Evolutionary conservation across 805 yeast genomes (phyloP), one percentile per base, ranked within the genome.

Genomic region (Hanseniaspora pseudoguilliermondii): DNA sequence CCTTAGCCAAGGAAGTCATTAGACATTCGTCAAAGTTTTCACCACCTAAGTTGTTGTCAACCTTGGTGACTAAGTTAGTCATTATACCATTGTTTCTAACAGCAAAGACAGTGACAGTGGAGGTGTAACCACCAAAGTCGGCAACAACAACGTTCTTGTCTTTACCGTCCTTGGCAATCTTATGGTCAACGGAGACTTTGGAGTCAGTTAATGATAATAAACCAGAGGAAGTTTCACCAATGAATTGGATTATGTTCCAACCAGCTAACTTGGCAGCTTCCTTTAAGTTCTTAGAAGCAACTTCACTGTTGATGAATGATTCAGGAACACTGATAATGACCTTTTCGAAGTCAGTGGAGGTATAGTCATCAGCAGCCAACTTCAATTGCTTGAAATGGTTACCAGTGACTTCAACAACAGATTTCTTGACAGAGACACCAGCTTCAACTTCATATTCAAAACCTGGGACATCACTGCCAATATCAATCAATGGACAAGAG

Each of bases 61-160:
- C 95, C 58, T 81, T 80, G 61, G 96, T 87, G 58, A 95, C 84
- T 63, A 93, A 76, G 48, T 88, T 75, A 56, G 98, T 91, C 73
- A 86, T 77, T 62, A 93, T 80, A 65, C 98, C 98, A 21, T 56
- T 56, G 60, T 96, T 96, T 75, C 97, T 83, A 54, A 84, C 86
- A 42, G 97, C 82, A 64, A 93, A 75, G 52, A 93, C 90, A 58
- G 97, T 96, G 59, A 90, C 96, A 68, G 93, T 97, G 43, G 95
- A 83, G 73, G 97, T 80, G 63, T 89, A 78, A 67, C 96, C 97
- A 69, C 98, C 98, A 65, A 93, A 86, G 71, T 93, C 98, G 55
- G 95, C 95, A 62, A 93, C 96, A 50, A 88, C 95, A 40, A 67
- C 67, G 50, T 65, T 67, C 47, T 57, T 65, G 48, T 68, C 71